Evolutionary conservation across 768 basidiomycete genomes (phyloP).

Genomic region (Psilocybe sp.): DNA sequence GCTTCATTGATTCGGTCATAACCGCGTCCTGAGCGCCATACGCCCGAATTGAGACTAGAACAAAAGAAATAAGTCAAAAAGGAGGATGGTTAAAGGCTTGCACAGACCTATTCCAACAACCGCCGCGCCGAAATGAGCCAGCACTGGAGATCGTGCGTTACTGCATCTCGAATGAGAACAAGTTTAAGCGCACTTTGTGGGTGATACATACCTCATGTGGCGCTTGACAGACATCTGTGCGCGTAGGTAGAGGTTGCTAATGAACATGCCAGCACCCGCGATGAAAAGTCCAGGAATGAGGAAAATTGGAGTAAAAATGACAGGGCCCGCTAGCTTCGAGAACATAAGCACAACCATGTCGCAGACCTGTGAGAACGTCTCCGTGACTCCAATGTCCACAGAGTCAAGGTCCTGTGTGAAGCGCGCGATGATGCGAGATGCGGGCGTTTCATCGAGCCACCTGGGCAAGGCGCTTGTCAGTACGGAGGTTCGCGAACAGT

Average conservation of each 20-base stretch:
- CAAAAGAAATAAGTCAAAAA: background rate
- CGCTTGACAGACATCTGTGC: constrained; percentile 43
- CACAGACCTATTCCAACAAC: constrained; percentile 50
- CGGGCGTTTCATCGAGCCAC: constrained; percentile 23
- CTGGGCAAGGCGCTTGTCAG: constrained; percentile 15
- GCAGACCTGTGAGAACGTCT: constrained; percentile 22
- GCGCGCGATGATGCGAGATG: constrained; percentile 13
- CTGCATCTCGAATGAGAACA: background rate
- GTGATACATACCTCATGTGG: constrained; percentile 24
- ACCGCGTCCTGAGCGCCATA: constrained; percentile 55
- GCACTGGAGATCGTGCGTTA: constrained; percentile 16
- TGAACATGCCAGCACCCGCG: constrained; percentile 35
- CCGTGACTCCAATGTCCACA: constrained; percentile 45
- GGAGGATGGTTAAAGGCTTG: background rate
- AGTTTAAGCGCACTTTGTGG: background rate
- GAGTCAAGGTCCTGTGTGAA: constrained; percentile 24
- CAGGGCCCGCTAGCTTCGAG: constrained; percentile 37
- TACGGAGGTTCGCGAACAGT: constrained; percentile 9
- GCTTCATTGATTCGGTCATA: constrained; percentile 38
- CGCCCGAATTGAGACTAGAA: constrained; percentile 27
- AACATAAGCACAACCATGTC: constrained; percentile 31
- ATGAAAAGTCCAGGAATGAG: constrained; percentile 40
- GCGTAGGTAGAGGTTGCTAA: constrained; percentile 40
- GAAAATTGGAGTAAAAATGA: constrained; percentile 41
- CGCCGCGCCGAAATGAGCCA: constrained; percentile 25